Percentiles rank a stretch among this genome's conserved stretches.
Conservation (phyloP, 2,329 filamentous ascomycete genomes). For the Exserohilum rostratum region DNA sequence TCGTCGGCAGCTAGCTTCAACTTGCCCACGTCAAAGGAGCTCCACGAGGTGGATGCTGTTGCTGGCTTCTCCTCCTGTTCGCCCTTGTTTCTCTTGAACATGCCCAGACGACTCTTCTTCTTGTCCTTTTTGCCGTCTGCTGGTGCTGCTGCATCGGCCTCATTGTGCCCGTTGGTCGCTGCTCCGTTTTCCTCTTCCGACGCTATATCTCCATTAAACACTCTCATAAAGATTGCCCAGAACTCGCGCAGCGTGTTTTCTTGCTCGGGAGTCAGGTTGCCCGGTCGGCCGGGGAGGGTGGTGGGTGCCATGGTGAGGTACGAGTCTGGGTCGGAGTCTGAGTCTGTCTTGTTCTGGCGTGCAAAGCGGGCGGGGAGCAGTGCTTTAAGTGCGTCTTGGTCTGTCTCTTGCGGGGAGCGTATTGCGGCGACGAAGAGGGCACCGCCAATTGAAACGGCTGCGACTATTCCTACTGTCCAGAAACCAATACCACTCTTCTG, state of each 20-base stretch:
- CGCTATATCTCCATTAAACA: slow-evolving; percentile 64
- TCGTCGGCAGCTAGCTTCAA: slow-evolving; percentile 57
- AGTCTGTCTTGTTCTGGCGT: slow-evolving; percentile 29
- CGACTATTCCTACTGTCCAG: slow-evolving; percentile 35
- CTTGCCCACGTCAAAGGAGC: slow-evolving; percentile 38
- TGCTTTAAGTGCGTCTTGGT: slow-evolving; percentile 11
- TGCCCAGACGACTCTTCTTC: slow-evolving; percentile 74
- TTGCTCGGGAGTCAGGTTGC: slow-evolving; percentile 87
- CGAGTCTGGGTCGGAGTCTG: no score
- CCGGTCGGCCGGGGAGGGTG: slow-evolving; percentile 72
- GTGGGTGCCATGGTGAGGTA: slow-evolving; percentile 50
- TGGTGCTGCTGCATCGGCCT: slow-evolving; percentile 13
- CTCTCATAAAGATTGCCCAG: slow-evolving; percentile 76
- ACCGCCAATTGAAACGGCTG: slow-evolving; percentile 43
- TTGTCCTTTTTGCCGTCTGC: slow-evolving; percentile 61
- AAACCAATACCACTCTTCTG: slow-evolving; percentile 35
- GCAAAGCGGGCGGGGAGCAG: slow-evolving; percentile 25
- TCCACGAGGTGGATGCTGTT: slow-evolving; percentile 29
- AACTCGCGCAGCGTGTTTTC: slow-evolving; percentile 86
- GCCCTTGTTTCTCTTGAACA: slow-evolving; percentile 68
- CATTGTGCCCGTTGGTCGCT: slow-evolving; percentile 20
- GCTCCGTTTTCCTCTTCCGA: slow-evolving; percentile 37
- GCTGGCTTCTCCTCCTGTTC: slow-evolving; percentile 53
- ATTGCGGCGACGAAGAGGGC: slow-evolving; percentile 35
- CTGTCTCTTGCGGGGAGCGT: slow-evolving; percentile 13